Percentiles rank a stretch among this genome's conserved stretches.
Conservation (phyloP, 352 stramenopile genomes). For the Globisporangium paddicum region DNA sequence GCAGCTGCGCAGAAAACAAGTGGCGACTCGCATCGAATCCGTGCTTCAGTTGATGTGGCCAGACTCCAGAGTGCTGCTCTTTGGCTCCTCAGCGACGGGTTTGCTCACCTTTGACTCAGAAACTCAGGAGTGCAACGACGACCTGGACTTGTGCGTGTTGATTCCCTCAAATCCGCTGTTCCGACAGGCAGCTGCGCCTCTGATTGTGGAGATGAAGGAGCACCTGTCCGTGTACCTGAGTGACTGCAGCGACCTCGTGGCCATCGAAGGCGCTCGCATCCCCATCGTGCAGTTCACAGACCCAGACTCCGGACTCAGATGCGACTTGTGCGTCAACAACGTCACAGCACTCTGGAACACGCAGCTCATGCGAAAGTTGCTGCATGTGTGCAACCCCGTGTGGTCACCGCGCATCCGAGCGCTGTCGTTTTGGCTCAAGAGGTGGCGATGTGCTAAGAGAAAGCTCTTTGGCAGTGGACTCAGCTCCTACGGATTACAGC, state of each 20-base stretch:
- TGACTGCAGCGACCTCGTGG: conserved; percentile 19
- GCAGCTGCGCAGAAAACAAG: conserved; percentile 19
- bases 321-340: conserved; percentile 83
- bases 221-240: conserved; percentile 60
- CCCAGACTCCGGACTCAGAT: conserved; percentile 28
- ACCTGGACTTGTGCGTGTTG: conserved; percentile 74
- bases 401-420: neutral
- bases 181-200: conserved; percentile 37
- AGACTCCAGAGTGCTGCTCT: conserved; percentile 54
- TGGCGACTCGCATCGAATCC: conserved; percentile 35
- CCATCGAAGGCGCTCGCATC: conserved; percentile 48
- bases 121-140: conserved; percentile 16
- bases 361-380: conserved; percentile 36
- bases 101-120: conserved; percentile 19
- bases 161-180: conserved; percentile 47
- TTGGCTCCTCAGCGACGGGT: conserved; percentile 61
- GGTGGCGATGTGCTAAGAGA: conserved; percentile 34
- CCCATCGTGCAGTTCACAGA: conserved; percentile 67
- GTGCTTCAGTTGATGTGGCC: conserved; percentile 57
- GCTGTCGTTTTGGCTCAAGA: conserved; percentile 42
- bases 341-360: conserved; percentile 79
- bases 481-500: conserved; percentile 66
- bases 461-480: conserved; percentile 29
- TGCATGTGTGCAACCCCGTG: conserved; percentile 12
- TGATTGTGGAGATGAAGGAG: conserved; percentile 62